Base-by-base conservation (phyloP, 306 rosid species). In the Prunus persica region DNA sequence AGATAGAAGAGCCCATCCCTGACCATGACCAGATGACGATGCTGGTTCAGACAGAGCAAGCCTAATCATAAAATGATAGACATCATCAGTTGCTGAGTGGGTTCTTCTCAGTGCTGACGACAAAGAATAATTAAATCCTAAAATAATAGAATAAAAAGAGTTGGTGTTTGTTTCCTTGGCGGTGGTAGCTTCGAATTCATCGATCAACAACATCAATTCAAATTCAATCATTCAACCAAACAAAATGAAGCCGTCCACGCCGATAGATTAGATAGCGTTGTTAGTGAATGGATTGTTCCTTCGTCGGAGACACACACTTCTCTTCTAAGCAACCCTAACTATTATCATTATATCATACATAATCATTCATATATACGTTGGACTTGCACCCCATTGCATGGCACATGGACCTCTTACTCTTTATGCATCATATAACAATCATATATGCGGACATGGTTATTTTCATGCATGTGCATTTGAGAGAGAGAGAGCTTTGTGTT, bases 181-280 rank as follows among this genome's bases (percentile, higher is more conserved):
- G 93, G 91, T 86, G 96, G 93, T 83, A 88, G 75, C 73, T 49
- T 64, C 41, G 41, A 34, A 34, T 34, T 34, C 41, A 34, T 34
- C 38, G 38, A 32, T 5, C 38, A 32, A 32, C 38, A 32, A 32
- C 38, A 5, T 32, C 7, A 32, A 34, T 34, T 34, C 38, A 32
- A 32, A 32, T 32, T 32, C 41, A 34, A 34, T 34, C 2, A 34
- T 34, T 34, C 41, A 34, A 34, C 41, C 41, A 34, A 34, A 34
- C 8, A 1, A 34, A 34, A 6, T 34, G 8, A 63, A 22, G 24
- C 58, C 47, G 76, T 52, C 82, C 88, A 79, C 84, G 54, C 82
- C 38, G 1, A 16, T 16, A 5, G 56, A 32, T 1, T 51, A 32
- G 20, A 5, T 1, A 32, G 38, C 38, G 1, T 32, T 32, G 7